These are phyloP conservation scores for Hyaloperonospora brassicae DNA, from an alignment of 352 stramenopile genomes.

Conservation along the genomic window DNA sequence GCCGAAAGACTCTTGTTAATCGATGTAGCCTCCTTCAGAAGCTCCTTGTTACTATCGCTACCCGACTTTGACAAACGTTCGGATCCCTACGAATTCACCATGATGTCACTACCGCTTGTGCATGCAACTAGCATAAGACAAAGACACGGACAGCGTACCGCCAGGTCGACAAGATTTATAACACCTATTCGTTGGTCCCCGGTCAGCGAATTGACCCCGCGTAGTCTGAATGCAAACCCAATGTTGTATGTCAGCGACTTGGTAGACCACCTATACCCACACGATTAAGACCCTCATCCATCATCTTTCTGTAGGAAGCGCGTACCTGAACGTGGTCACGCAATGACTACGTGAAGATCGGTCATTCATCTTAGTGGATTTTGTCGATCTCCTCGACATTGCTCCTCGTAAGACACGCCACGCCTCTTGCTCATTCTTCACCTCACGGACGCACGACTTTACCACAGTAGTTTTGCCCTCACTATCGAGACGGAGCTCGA, in stretches of 20 bases:
- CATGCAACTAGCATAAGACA: not conserved
- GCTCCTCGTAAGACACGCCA: slow-evolving; percentile 60
- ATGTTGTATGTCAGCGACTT: not conserved
- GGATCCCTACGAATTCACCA: slow-evolving; percentile 42
- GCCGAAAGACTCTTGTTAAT: slow-evolving; percentile 87
- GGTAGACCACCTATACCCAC: not conserved
- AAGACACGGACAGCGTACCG: slow-evolving; percentile 32
- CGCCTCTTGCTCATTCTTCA: slow-evolving; percentile 51
- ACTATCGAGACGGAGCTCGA: slow-evolving; percentile 60
- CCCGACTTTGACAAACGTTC: slow-evolving; percentile 77
- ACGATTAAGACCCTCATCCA: not conserved
- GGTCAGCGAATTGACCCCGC: slow-evolving; percentile 51
- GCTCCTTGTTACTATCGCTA: slow-evolving; percentile 58
- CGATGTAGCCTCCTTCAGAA: slow-evolving; percentile 75
- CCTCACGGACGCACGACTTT: slow-evolving; percentile 53
- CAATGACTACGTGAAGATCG: slow-evolving; percentile 86
- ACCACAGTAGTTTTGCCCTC: slow-evolving; percentile 55
- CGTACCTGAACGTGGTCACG: slow-evolving; percentile 75
- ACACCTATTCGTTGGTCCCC: slow-evolving; percentile 50
- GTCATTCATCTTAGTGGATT: slow-evolving; percentile 82
- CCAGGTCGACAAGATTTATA: slow-evolving; percentile 75
- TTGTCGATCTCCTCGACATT: slow-evolving; percentile 57
- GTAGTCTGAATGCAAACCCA: slow-evolving; percentile 31
- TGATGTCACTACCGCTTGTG: slow-evolving; percentile 1
- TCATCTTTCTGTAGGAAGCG: not conserved